Evolutionary conservation across 2,329 filamentous ascomycete genomes (phyloP).

Genomic region (Talaromyces pinophilus): DNA sequence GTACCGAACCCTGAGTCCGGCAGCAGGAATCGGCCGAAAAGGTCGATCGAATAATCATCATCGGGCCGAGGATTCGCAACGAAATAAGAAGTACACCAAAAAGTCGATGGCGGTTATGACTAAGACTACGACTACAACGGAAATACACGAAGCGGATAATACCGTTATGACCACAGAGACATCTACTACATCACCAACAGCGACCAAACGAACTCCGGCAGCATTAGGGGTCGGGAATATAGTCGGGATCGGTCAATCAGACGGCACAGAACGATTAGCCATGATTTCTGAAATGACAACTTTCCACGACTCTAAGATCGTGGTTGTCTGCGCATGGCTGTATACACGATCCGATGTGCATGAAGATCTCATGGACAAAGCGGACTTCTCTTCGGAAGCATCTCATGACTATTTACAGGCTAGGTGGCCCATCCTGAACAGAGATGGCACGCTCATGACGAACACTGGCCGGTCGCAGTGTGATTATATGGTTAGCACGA

Average conservation of each 20-base stretch:
- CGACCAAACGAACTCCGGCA: neutral
- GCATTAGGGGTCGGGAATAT: constrained; percentile 6
- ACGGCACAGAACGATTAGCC: constrained; percentile 11
- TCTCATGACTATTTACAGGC: constrained; percentile 6
- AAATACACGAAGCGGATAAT: neutral
- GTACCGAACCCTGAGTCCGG: neutral
- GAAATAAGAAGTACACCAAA: neutral
- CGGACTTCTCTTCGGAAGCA: neutral
- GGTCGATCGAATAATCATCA: neutral
- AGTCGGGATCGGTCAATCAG: neutral
- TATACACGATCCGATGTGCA: constrained; percentile 16
- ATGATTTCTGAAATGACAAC: constrained; percentile 17
- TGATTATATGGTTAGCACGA: constrained; percentile 21
- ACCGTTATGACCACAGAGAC: neutral
- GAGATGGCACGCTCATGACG: neutral
- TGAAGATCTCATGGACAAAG: constrained; percentile 2
- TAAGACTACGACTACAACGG: neutral
- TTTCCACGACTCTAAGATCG: constrained; percentile 18
- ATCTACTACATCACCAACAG: neutral
- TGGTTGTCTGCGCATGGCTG: constrained; percentile 20
- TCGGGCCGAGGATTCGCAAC: neutral
- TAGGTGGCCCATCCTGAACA: constrained; percentile 1
- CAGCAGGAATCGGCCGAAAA: neutral
- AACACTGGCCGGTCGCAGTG: neutral
- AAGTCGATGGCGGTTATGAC: neutral